Conservation (phyloP, 805 yeast species). For the Lipomyces mesembrius region DNA sequence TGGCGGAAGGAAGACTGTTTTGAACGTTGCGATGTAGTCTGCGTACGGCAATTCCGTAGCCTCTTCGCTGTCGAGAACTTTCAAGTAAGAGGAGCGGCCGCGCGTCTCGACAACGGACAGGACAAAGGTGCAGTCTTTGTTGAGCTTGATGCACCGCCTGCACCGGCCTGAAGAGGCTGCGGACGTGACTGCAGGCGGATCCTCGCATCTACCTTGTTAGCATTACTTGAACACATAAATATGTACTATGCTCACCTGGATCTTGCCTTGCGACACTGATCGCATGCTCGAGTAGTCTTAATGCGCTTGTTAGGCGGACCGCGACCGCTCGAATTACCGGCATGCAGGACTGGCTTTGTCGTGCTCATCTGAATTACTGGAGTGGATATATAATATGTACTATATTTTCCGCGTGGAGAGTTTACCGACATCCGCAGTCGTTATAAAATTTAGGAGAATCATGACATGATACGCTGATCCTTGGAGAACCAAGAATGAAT, state of each 20-base stretch:
- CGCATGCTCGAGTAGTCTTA: slow-evolving; percentile 26
- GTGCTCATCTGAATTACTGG: neutral
- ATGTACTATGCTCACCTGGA: slow-evolving; percentile 15
- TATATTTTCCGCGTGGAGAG: neutral
- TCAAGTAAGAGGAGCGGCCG: slow-evolving; percentile 23
- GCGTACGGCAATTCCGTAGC: neutral
- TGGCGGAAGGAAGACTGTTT: slow-evolving; percentile 14
- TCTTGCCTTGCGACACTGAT: slow-evolving; percentile 30
- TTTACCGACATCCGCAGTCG: neutral
- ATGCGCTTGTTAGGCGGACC: slow-evolving; percentile 15
- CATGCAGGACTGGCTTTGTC: neutral
- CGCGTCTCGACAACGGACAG: slow-evolving; percentile 27
- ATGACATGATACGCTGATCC: too few species aligned
- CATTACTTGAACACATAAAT: neutral
- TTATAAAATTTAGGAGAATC: too few species aligned
- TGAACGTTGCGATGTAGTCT: slow-evolving; percentile 19
- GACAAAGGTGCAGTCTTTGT: slow-evolving; percentile 28
- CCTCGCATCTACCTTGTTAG: slow-evolving; percentile 23
- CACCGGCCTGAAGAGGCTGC: slow-evolving; percentile 18
- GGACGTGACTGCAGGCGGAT: slow-evolving; percentile 22
- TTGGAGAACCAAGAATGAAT: neutral
- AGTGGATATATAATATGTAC: neutral
- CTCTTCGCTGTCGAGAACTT: slow-evolving; percentile 12
- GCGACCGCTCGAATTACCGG: neutral
- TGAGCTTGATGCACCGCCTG: slow-evolving; percentile 24